phyloP scores from a whole-genome alignment of 352 stramenopile genomes.

The Phytophthora capsici region DNA sequence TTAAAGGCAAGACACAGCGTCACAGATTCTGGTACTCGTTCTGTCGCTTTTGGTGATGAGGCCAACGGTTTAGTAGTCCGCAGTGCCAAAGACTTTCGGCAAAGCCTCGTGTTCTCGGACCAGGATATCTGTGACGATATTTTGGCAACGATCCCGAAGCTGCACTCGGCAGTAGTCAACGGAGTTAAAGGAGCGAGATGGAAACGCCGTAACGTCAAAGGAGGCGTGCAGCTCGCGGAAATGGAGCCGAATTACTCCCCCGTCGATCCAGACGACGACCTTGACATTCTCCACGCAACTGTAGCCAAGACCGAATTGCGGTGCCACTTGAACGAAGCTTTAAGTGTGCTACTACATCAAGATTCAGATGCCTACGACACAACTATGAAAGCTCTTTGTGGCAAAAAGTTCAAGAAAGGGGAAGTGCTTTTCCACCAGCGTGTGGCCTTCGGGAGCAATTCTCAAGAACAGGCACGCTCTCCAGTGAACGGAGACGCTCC shows the following conservation, averaged over 20 bases:
- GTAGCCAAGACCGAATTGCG: constrained; percentile 55
- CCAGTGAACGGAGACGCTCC: constrained; percentile 11
- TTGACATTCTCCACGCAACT: constrained; percentile 51
- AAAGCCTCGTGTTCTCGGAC: constrained; percentile 53
- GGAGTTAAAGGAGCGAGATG: constrained; percentile 44
- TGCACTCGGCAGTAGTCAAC: constrained; percentile 46
- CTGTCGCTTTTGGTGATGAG: constrained; percentile 25
- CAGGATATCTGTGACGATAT: constrained; percentile 68
- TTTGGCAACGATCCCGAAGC: constrained; percentile 64
- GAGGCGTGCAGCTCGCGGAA: constrained; percentile 52
- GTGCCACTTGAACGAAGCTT: constrained; percentile 66
- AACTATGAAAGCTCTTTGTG: constrained; percentile 57
- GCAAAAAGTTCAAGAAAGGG: constrained; percentile 54
- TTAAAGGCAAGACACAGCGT: too few species aligned
- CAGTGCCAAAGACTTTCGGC: constrained; percentile 24
- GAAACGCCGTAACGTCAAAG: constrained; percentile 44
- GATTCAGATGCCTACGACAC: constrained; percentile 48
- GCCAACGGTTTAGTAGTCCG: constrained; percentile 35
- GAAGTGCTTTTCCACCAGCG: constrained; percentile 58
- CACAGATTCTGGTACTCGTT: constrained; percentile 20
- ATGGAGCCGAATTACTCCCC: constrained; percentile 39
- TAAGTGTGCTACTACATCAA: constrained; percentile 57
- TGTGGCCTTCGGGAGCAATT: constrained; percentile 32
- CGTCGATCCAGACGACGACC: constrained; percentile 42
- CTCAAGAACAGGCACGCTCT: constrained; percentile 24